Evolutionary conservation across 768 basidiomycete species (phyloP), one percentile per base, ranked within the genome.

Genomic region (Boletus huronensis): DNA sequence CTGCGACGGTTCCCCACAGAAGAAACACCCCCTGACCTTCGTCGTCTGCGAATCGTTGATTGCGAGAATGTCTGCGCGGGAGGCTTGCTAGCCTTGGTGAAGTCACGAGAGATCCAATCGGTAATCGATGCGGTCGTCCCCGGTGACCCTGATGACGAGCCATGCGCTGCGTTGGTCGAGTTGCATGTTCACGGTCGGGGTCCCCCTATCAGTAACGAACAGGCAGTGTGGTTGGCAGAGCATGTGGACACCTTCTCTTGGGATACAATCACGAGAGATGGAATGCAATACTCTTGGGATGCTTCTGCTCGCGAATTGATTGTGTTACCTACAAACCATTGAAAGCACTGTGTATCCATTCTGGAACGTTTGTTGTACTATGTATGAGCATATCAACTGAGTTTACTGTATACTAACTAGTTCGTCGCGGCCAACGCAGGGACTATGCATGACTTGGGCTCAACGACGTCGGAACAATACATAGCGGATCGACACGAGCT

Each of bases 201-300:
- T 11, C 47, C 56, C 16, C 5, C 42, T 39, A 50, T 57, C 14
- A 23, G 13, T 26, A 5, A 6, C 5, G 38, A 58, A 34, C 42
- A 57, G 31, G 55, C 55, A 7, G 5, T 7, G 31, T 57, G 55
- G 56, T 39, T 57, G 7, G 31, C 55, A 1, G 11, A 50, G 17
- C 55, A 50, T 23, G 8, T 57, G 43, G 32, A 50, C 5, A 50
- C 2, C 9, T 57, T 57, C 10, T n/a, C 31, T 45, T 57, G 56
- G 55, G n/a, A 57, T 11, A 57, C 56, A 1, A 26, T 25, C 16
- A n/a, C 42, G 9, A n/a, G 35, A 8, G 43, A 58, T 36, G 56
- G 55, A 5, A 39, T 29, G 25, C 41, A 10, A 25, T 57, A 57
- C 23, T 35, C 21, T 28, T 58, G 55, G 56, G 21, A 45, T 35